Base-by-base conservation (phyloP, 2,329 filamentous ascomycete species). In the Botrytis fabae region DNA sequence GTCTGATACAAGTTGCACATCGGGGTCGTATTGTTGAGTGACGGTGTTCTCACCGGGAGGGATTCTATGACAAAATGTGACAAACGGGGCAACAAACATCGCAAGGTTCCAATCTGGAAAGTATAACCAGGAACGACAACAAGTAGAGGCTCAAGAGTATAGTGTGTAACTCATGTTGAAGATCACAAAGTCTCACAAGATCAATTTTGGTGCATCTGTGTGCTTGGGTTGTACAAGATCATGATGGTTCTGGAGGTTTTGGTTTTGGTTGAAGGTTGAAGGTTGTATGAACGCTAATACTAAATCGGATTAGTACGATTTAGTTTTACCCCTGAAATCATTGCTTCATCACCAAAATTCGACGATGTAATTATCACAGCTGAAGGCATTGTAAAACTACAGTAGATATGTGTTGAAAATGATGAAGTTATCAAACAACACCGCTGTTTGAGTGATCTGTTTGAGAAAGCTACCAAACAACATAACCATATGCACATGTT, bases 381-480 rank as follows among this genome's bases (percentile, higher is more conserved):
- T 57, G 9, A 57, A 14, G 6, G n/a, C n/a, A 8, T n/a, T 10
- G 6, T 54, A 4, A 28, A 16, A 57, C 25, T 44, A 63, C 25
- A 44, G 22, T 20, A 46, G 8, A 63, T 32, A 1, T 18, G 9
- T 4, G 18, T 35, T 8, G 42, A 4, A 10, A 18, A 12, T 1
- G 0, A 64, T 10, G 18, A 46, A 12, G 4, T 25, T 16, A 46
- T 35, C 40, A 35, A 32, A 20, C 0, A 14, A 25, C 2, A 9
- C 12, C 4, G 16, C 1, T 46, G 0, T 32, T 32, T 2, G n/a
- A 4, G 46, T 7, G 2, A 14, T 7, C 9, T 20, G 8, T 44
- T 7, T 51, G 12, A 51, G 9, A 18, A 44, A 2, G 40, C 25
- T 0, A 63, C 10, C 14, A 8, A 60, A 10, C 25, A 63, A 1